These are phyloP conservation scores for Euphrasia confusa DNA, from an alignment of 257 asterid genomes.

Conservation along the genomic window DNA sequence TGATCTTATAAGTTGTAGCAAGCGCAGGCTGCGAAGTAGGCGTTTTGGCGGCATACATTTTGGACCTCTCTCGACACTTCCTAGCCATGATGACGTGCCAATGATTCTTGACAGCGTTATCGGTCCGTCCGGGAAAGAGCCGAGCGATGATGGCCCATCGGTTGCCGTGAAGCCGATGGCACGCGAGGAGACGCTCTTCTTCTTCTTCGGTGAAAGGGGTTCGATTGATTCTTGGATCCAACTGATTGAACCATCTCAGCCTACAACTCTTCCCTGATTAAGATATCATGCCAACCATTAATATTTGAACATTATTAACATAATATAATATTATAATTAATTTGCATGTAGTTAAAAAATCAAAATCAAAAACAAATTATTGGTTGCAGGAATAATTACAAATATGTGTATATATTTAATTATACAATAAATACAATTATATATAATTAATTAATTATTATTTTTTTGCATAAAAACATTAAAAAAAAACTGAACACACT, in stretches of 20 bases:
- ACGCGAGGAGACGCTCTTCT: slow-evolving; percentile 73
- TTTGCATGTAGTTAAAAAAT: neutral
- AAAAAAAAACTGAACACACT: too few relatives aligned
- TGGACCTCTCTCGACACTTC: slow-evolving; percentile 60
- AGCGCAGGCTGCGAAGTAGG: slow-evolving; percentile 12
- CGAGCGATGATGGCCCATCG: slow-evolving; percentile 89
- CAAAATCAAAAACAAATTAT: neutral
- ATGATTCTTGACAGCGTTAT: slow-evolving; percentile 87
- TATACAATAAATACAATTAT: too few relatives aligned
- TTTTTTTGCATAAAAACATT: too few relatives aligned
- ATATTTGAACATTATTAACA: neutral
- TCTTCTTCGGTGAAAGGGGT: slow-evolving; percentile 82
- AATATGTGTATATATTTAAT: too few relatives aligned
- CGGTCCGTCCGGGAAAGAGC: slow-evolving; percentile 82
- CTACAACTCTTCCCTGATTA: slow-evolving; percentile 81
- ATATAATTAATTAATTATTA: too few relatives aligned
- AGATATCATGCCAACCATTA: slow-evolving; percentile 16
- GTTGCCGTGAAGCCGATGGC: slow-evolving; percentile 76
- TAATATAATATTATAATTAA: too few relatives aligned
- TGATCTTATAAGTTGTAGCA: neutral
- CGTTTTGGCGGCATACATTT: slow-evolving; percentile 39
- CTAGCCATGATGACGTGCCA: slow-evolving; percentile 95
- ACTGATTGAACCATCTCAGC: slow-evolving; percentile 90
- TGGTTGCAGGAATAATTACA: too few relatives aligned
- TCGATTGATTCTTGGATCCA: slow-evolving; percentile 80